A percentile compares a stretch with the other conserved stretches of the same genome.
Conservation (phyloP, 1,284 basidiomycete genomes). For the Thecaphora frezii region DNA sequence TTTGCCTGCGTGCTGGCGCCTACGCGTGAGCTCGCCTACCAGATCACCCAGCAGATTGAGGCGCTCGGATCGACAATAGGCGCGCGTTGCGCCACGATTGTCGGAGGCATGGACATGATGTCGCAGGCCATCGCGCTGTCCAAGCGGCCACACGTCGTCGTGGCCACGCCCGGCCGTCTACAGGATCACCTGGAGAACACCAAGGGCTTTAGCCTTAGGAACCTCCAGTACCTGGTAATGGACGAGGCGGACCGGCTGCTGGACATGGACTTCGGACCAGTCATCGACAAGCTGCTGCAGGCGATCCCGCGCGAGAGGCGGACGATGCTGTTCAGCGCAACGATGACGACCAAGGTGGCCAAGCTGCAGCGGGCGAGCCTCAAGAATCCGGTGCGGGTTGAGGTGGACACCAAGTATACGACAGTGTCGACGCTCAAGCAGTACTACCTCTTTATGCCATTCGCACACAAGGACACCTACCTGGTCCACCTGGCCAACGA, state of each 20-base stretch:
- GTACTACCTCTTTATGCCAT: constrained; percentile 91
- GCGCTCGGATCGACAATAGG: constrained; percentile 75
- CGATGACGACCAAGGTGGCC: constrained; percentile 99
- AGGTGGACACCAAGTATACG: constrained; percentile 91
- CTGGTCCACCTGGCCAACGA: constrained; percentile 87
- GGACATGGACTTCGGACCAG: constrained; percentile 96
- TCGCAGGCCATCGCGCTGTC: constrained; percentile 89
- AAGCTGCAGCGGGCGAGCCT: constrained; percentile 96
- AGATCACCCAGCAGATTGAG: constrained; percentile 95
- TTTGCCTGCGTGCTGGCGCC: constrained; percentile 94
- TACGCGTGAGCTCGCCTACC: constrained; percentile 94
- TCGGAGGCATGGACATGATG: constrained; percentile 94
- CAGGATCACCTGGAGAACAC: constrained; percentile 97
- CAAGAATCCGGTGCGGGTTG: constrained; percentile 88
- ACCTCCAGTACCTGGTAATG: constrained; percentile 86
- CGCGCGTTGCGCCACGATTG: constrained; percentile 84
- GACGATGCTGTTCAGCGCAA: constrained; percentile 96
- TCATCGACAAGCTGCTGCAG: constrained; percentile 96
- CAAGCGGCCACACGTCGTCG: constrained; percentile 78
- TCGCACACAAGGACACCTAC: constrained; percentile 88
- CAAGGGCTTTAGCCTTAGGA: constrained; percentile 89
- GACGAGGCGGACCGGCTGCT: constrained; percentile 96
- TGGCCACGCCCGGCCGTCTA: constrained; percentile 94
- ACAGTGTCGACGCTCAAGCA: constrained; percentile 94
- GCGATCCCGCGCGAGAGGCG: constrained; percentile 90